Evolutionary conservation across 176 grass and related monocot genomes (phyloP).

Genomic region (Phoenix roebelenii): DNA sequence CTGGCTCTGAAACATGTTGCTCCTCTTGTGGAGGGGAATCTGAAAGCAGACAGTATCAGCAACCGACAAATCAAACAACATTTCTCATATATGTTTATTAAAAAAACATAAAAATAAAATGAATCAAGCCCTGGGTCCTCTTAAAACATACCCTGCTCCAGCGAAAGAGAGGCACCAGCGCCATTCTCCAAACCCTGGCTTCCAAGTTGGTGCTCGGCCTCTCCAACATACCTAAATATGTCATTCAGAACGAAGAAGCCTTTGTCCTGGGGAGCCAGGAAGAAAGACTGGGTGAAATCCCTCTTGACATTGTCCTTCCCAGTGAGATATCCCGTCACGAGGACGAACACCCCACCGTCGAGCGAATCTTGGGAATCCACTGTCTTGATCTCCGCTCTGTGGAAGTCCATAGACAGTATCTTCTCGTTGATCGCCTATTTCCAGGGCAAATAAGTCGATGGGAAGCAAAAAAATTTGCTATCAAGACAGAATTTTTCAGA

Average conservation of each 20-base stretch:
- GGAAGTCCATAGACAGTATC: slow-evolving; percentile 85
- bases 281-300: slow-evolving; percentile 89
- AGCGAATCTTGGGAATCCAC: slow-evolving; percentile 86
- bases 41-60: too few species aligned
- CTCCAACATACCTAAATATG: slow-evolving; percentile 50
- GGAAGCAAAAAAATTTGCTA: too few species aligned
- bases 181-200: slow-evolving; percentile 32
- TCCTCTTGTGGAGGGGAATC: slow-evolving; percentile 17
- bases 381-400: slow-evolving; percentile 71
- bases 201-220: slow-evolving; percentile 13
- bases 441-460: too few species aligned
- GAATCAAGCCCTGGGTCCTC: background rate
- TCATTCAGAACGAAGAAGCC: slow-evolving; percentile 88
- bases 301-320: slow-evolving; percentile 35
- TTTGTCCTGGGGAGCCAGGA: slow-evolving; percentile 92
- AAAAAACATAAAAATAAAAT: slow-evolving; percentile 6
- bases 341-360: slow-evolving; percentile 65
- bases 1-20: slow-evolving; percentile 13
- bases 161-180: background rate
- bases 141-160: slow-evolving; percentile 35
- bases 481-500: too few species aligned
- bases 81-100: too few species aligned
- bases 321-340: slow-evolving; percentile 71
- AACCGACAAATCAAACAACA: too few species aligned
- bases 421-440: slow-evolving; percentile 74